phyloP scores from a whole-genome alignment of 1,284 basidiomycete genomes.

The Puccinia horiana region DNA sequence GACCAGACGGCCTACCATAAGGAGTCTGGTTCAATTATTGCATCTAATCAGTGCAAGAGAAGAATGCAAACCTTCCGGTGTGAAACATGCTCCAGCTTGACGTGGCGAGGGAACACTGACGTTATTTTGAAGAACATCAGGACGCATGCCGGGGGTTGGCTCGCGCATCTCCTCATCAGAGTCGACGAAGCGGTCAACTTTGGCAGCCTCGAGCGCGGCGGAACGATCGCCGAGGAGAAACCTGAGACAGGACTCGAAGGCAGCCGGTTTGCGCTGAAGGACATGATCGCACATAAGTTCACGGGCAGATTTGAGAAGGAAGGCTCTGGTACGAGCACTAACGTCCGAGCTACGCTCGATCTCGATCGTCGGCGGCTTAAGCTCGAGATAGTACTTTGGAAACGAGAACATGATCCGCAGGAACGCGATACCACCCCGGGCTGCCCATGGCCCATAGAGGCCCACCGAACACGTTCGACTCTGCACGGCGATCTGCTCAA shows the following conservation, averaged over 20 bases:
- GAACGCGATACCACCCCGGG: conserved; percentile 70
- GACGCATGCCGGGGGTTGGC: conserved; percentile 26
- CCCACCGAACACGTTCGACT: conserved; percentile 80
- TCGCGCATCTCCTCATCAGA: conserved; percentile 47
- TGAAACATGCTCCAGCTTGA: conserved; percentile 35
- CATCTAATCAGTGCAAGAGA: background rate
- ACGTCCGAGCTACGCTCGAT: conserved; percentile 45
- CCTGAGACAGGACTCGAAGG: conserved; percentile 44
- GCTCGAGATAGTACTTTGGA: conserved; percentile 73
- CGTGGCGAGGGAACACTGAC: conserved; percentile 43
- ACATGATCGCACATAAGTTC: conserved; percentile 45
- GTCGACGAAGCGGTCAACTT: conserved; percentile 38
- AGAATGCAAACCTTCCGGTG: conserved; percentile 33
- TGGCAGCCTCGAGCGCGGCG: conserved; percentile 17
- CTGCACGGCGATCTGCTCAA: conserved; percentile 69
- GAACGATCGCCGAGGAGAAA: conserved; percentile 47
- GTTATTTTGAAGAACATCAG: conserved; percentile 46
- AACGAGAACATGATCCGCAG: conserved; percentile 88
- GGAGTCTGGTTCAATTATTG: background rate
- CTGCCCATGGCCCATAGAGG: conserved; percentile 86
- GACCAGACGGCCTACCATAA: conserved; percentile 25
- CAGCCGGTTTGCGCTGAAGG: conserved; percentile 25
- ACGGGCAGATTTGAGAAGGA: conserved; percentile 45
- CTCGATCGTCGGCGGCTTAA: conserved; percentile 45
- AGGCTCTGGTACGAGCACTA: conserved; percentile 45